Percentiles rank a stretch among this genome's conserved stretches.
Conservation (phyloP, 495 filamentous ascomycete genomes). For the Penicillium parvum region DNA sequence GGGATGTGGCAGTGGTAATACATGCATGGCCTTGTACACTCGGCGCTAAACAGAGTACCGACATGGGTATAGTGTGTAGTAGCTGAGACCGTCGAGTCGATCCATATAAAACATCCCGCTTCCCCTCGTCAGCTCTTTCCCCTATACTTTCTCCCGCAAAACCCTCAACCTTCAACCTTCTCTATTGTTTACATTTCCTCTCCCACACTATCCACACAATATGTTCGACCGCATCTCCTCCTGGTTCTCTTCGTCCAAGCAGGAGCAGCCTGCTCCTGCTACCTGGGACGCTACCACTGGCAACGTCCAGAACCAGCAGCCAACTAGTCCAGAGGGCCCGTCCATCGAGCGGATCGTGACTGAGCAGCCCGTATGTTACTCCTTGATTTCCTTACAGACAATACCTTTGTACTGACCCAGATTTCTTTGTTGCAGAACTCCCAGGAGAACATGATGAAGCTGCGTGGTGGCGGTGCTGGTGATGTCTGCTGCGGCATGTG, state of each 20-base stretch:
- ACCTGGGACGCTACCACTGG: conserved; percentile 33
- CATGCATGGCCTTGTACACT: too few relatives aligned
- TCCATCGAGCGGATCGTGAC: conserved; percentile 23
- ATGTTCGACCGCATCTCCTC: conserved; percentile 36
- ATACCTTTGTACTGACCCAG: not conserved
- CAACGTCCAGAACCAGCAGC: conserved; percentile 34
- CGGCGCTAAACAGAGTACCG: too few relatives aligned
- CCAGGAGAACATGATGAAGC: conserved; percentile 36
- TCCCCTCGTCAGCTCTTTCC: not conserved
- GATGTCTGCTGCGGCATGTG: conserved; percentile 46
- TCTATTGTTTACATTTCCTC: not conserved
- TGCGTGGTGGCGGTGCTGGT: conserved; percentile 41
- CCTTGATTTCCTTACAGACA: not conserved
- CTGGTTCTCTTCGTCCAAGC: conserved; percentile 35
- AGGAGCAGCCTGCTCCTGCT: conserved; percentile 17
- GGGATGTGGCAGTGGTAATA: too few relatives aligned
- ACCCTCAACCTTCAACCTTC: not conserved
- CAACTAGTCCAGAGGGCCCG: conserved; percentile 29
- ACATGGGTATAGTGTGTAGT: too few relatives aligned
- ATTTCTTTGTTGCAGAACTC: conserved; percentile 18
- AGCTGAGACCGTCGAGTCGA: not conserved
- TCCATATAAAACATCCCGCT: conserved; percentile 8
- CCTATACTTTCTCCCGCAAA: not conserved
- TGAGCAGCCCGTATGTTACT: conserved; percentile 34
- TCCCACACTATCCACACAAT: conserved; percentile 20